These are phyloP conservation scores for Coix lacrymajobi DNA, from an alignment of 176 grass and related monocot genomes.

Conservation along the genomic window DNA sequence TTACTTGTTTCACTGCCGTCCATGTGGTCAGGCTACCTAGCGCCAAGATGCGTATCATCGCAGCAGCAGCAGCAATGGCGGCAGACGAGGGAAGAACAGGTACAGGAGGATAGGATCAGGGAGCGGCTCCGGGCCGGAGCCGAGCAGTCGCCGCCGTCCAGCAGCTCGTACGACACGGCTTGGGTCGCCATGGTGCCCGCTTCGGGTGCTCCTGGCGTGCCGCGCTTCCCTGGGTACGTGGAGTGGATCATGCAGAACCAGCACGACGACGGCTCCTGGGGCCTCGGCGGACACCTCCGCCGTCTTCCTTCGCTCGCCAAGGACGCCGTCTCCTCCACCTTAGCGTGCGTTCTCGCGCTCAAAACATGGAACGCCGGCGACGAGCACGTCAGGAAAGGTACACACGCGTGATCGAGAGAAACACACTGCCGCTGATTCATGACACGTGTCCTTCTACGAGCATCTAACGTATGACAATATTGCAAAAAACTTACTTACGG, in stretches of 20 bases:
- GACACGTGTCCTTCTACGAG: too few relatives aligned
- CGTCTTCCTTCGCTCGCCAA: slow-evolving; percentile 11
- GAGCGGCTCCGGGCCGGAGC: not conserved
- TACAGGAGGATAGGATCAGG: not conserved
- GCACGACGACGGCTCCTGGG: slow-evolving; percentile 58
- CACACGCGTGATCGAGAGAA: too few relatives aligned
- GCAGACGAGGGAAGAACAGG: not conserved
- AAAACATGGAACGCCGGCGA: slow-evolving; percentile 42
- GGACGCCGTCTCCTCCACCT: slow-evolving; percentile 41
- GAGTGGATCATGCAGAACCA: slow-evolving; percentile 27
- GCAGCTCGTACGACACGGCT: not conserved
- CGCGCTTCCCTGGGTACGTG: slow-evolving; percentile 38
- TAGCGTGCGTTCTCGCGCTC: slow-evolving; percentile 60
- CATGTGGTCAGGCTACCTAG: too few relatives aligned
- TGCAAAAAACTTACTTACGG: too few relatives aligned
- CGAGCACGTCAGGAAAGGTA: slow-evolving; percentile 49
- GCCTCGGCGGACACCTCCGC: not conserved
- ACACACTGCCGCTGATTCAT: too few relatives aligned
- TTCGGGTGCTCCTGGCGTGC: not conserved
- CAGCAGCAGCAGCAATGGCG: not conserved
- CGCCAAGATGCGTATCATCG: too few relatives aligned
- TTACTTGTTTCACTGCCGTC: too few relatives aligned
- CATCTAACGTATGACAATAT: too few relatives aligned
- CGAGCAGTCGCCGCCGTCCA: not conserved
- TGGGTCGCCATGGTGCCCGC: slow-evolving; percentile 42